Percentiles rank a stretch among this genome's conserved stretches.
Conservation (phyloP, 2,329 filamentous ascomycete species). For the Thielaviopsis musarum region DNA sequence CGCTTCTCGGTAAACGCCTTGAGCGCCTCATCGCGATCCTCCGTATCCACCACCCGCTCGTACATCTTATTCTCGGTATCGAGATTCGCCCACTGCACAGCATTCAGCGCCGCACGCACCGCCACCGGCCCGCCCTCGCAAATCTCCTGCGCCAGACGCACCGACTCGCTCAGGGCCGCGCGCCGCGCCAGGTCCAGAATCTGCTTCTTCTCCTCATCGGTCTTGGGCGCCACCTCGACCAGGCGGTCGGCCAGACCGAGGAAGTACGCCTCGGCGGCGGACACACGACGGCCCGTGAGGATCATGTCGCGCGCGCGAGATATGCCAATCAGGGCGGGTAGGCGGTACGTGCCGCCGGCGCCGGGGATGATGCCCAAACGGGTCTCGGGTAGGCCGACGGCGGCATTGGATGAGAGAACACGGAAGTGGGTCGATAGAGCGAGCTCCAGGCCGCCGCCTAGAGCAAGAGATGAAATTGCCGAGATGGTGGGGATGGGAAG, state of each 20-base stretch:
- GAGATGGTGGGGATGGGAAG: slow-evolving; percentile 84
- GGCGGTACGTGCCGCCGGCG: slow-evolving; percentile 78
- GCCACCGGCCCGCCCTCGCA: slow-evolving; percentile 82
- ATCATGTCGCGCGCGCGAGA: slow-evolving; percentile 76
- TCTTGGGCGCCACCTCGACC: slow-evolving; percentile 50
- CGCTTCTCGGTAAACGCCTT: slow-evolving; percentile 58
- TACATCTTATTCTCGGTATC: slow-evolving; percentile 79
- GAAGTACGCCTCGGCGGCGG: slow-evolving; percentile 75
- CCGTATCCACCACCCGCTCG: slow-evolving; percentile 61
- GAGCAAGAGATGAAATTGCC: slow-evolving; percentile 67
- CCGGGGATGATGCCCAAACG: slow-evolving; percentile 87
- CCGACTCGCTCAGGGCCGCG: slow-evolving; percentile 56
- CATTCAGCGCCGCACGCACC: slow-evolving; percentile 60
- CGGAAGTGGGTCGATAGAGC: slow-evolving; percentile 81
- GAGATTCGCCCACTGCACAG: slow-evolving; percentile 56
- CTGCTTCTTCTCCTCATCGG: slow-evolving; percentile 19
- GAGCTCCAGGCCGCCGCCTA: slow-evolving; percentile 87
- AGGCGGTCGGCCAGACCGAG: slow-evolving; percentile 80
- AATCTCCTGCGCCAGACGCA: slow-evolving; percentile 67
- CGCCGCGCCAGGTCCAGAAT: slow-evolving; percentile 43
- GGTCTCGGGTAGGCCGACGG: slow-evolving; percentile 77
- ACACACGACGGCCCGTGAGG: slow-evolving; percentile 73
- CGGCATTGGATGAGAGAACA: slow-evolving; percentile 63
- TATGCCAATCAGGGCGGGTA: slow-evolving; percentile 66
- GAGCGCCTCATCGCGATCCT: slow-evolving; percentile 79